A percentile compares a stretch with the other conserved stretches of the same genome.
Conservation (phyloP, 257 asterid genomes). For the Voacanga thouarsii region DNA sequence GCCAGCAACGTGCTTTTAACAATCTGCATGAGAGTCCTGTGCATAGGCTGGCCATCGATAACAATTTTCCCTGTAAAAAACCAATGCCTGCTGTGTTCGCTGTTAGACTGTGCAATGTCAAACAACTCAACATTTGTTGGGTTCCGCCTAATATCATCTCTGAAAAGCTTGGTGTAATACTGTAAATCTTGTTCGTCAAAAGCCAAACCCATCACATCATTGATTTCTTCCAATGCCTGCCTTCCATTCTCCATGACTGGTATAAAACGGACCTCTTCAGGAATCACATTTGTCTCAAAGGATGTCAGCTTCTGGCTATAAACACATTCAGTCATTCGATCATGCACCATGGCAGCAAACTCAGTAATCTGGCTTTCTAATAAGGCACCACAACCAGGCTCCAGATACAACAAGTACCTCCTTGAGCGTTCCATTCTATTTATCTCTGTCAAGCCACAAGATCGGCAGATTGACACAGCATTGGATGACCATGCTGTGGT, state of each 20-base stretch:
- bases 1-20: conserved; percentile 79
- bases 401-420: conserved; percentile 59
- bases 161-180: conserved; percentile 79
- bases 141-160: conserved; percentile 74
- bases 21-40: conserved; percentile 82
- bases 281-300: conserved; percentile 60
- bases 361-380: conserved; percentile 58
- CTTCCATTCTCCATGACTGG: conserved; percentile 95
- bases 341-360: conserved; percentile 79
- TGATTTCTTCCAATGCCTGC: conserved; percentile 84
- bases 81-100: conserved; percentile 98
- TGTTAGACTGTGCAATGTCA: conserved; percentile 96
- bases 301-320: conserved; percentile 68
- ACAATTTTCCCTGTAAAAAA: conserved; percentile 81
- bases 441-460: conserved; percentile 76
- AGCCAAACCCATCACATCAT: conserved; percentile 83
- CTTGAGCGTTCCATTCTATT: conserved; percentile 75
- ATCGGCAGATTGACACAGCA: conserved; percentile 83
- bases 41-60: conserved; percentile 65
- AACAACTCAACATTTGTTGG: conserved; percentile 91
- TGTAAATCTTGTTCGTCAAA: conserved; percentile 91
- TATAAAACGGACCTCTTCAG: conserved; percentile 65
- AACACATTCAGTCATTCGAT: conserved; percentile 88
- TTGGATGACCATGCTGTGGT: conserved; percentile 96
- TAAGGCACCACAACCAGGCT: conserved; percentile 47